Evolutionary conservation across 805 yeast species (phyloP).

Genomic region (Wickerhamiella qilinensis): DNA sequence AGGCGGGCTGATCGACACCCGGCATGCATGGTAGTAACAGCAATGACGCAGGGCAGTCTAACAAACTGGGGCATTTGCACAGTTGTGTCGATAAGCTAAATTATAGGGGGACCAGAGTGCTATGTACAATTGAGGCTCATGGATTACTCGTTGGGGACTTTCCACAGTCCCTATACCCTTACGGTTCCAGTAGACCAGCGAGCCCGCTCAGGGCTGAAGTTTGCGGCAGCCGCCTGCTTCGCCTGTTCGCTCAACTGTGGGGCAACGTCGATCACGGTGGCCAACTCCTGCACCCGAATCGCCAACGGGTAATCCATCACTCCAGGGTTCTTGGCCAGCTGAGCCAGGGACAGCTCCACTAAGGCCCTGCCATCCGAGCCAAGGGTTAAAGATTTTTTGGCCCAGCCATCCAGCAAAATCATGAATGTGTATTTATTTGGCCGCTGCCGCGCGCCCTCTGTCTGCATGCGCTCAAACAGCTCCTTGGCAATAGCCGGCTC

Average conservation of each 20-base stretch:
- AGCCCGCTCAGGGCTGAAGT: background rate
- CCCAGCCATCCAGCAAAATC: slow-evolving; percentile 12
- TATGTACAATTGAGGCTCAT: too few species aligned
- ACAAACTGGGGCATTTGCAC: too few species aligned
- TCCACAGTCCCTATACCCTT: too few species aligned
- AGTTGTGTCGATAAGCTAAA: too few species aligned
- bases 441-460: slow-evolving; percentile 5
- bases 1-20: too few species aligned
- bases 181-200: too few species aligned
- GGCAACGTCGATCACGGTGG: slow-evolving; percentile 1
- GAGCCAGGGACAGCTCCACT: slow-evolving; percentile 3
- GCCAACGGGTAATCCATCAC: slow-evolving; percentile 12
- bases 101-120: too few species aligned
- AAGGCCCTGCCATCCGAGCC: slow-evolving; percentile 4
- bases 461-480: slow-evolving; percentile 9
- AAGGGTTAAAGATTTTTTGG: background rate
- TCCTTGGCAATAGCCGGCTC: slow-evolving; percentile 11
- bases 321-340: slow-evolving; percentile 2
- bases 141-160: too few species aligned
- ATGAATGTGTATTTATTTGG: slow-evolving; percentile 19
- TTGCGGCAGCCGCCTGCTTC: background rate
- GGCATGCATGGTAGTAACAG: too few species aligned
- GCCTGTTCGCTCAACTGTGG: slow-evolving; percentile 4
- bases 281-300: slow-evolving; percentile 2
- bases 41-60: too few species aligned